Evolutionary conservation across 1,284 basidiomycete genomes (phyloP), one percentile per base, ranked within the genome.

Genomic region (Ganoderma lingzhi): DNA sequence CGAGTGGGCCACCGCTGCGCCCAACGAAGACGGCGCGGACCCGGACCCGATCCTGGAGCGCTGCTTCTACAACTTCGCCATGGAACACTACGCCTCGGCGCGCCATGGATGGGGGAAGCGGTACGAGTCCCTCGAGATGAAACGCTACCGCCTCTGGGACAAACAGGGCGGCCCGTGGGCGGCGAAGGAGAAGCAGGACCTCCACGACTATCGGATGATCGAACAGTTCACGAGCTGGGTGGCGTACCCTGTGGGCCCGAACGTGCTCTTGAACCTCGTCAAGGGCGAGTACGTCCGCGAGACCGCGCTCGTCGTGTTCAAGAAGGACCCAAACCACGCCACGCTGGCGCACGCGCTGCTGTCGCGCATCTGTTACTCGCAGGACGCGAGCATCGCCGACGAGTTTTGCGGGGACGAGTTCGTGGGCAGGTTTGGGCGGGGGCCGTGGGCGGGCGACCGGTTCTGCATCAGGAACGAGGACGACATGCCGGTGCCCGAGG

Each of bases 381-480:
- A 51, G 19, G 60, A 69, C 28, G n/a, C n/a, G 1, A 66, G 63
- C 42, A 53, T 37, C n/a, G 30, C 69, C 19, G 65, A 72, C 63
- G 5, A 74, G 53, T n/a, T 14, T 4, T 64, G 56, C 30, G 19
- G 30, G 37, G 32, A 62, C 10, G 37, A 55, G 12, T 59, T 61
- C 9, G n/a, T 41, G 10, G 56, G 61, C 32, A 30, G 61, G 30
- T 39, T 77, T 9, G 45, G 44, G 6, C 65, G 64, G 1, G 76
- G 74, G 0, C 53, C 59, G 1, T 76, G 74, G 76, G 76, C 74
- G 5, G 74, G 73, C 75, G 68, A 83, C 77, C 1, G 77, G 71
- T 69, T 83, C 76, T 73, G 76, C 71, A 75, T 84, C 76, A 17
- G 73, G 67, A 32, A 66, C 15, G n/a, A 67, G 51, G 68, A 56